Evolutionary conservation across 345 rosid genomes (phyloP).

Genomic region (Acer yangbiense): DNA sequence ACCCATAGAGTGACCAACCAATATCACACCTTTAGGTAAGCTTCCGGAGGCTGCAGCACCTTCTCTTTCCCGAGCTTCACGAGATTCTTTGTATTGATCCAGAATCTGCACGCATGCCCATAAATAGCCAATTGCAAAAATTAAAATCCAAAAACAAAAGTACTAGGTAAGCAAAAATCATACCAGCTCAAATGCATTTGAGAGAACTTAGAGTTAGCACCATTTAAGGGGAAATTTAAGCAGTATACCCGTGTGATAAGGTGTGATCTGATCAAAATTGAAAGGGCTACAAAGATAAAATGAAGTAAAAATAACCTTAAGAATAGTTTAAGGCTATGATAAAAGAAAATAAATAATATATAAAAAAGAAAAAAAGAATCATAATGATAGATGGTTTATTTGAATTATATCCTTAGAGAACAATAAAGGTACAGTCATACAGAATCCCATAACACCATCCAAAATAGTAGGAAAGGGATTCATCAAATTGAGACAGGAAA

Average conservation of each 20-base stretch:
- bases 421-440: neutral
- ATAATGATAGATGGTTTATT: neutral
- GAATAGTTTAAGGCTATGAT: neutral
- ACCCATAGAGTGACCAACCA: conserved; percentile 99
- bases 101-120: conserved; percentile 60
- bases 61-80: conserved; percentile 66
- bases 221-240: neutral
- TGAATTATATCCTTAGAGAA: neutral
- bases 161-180: neutral
- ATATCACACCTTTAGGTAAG: conserved; percentile 80
- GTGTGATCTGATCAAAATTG: conserved; percentile 8
- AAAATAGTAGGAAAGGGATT: neutral
- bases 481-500: conserved; percentile 3
- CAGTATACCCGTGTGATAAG: neutral
- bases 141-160: neutral
- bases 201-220: conserved; percentile 1
- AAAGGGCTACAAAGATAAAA: neutral
- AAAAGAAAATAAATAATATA: neutral
- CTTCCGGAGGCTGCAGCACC: conserved; percentile 67
- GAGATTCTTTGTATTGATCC: conserved; percentile 86
- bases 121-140: conserved; percentile 9
- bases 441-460: neutral
- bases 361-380: neutral
- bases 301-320: neutral
- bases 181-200: conserved; percentile 15